Percentiles rank a stretch among this genome's conserved stretches.
phyloP scores from a whole-genome alignment of 805 yeast genomes.

The Nakazawaea pomicola region DNA sequence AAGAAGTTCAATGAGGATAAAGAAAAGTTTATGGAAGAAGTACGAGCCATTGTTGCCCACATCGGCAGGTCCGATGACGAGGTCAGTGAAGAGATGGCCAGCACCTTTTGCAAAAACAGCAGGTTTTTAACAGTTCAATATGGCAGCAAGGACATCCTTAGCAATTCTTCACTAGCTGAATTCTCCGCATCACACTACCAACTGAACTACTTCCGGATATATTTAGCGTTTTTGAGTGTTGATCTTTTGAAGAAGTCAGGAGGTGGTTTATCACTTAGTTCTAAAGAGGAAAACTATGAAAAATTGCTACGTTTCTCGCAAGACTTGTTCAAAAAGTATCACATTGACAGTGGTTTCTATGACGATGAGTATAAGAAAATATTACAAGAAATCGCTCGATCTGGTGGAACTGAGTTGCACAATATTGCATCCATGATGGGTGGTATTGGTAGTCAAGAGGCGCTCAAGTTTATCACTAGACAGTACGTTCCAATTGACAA shows the following conservation, averaged over 20 bases:
- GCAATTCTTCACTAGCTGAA: constrained; percentile 12
- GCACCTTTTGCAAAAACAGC: constrained; percentile 59
- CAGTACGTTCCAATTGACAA: constrained; percentile 81
- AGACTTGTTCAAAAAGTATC: constrained; percentile 17
- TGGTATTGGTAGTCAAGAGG: constrained; percentile 84
- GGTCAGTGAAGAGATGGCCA: constrained; percentile 31
- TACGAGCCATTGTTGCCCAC: constrained; percentile 21
- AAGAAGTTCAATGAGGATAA: constrained; percentile 50
- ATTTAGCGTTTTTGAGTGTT: constrained; percentile 37
- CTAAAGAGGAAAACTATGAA: constrained; percentile 19
- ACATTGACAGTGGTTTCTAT: constrained; percentile 12
- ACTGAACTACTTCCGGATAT: constrained; percentile 22
- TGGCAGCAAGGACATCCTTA: constrained; percentile 32
- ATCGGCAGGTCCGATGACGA: constrained; percentile 26
- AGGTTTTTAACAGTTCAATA: constrained; percentile 43
- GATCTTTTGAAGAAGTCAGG: constrained; percentile 20
- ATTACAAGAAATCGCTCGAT: constrained; percentile 35
- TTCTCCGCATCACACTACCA: constrained; percentile 9
- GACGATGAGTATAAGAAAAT: constrained; percentile 34
- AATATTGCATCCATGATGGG: constrained; percentile 70
- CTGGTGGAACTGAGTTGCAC: constrained; percentile 41
- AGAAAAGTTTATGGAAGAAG: constrained; percentile 30
- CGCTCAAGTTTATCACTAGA: constrained; percentile 63
- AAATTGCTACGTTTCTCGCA: constrained; percentile 17
- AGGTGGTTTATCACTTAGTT: constrained; percentile 16